These are phyloP conservation scores for Patellaria atrata DNA, from an alignment of 495 filamentous ascomycete genomes.

Conservation along the genomic window DNA sequence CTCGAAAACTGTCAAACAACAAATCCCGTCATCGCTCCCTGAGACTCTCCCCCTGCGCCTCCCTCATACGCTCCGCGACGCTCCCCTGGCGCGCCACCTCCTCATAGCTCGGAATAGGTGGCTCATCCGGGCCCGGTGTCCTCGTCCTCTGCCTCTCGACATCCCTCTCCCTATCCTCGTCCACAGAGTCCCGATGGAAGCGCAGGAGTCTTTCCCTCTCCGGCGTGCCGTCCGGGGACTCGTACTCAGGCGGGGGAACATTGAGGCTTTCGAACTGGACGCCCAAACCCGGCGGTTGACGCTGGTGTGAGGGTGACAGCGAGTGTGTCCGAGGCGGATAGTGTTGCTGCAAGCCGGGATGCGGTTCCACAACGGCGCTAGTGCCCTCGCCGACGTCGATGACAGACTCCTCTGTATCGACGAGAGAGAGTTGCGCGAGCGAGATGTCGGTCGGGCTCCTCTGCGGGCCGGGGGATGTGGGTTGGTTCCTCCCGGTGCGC, in stretches of 20 bases:
- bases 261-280: conserved; percentile 21
- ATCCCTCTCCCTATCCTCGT: conserved; percentile 7
- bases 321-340: conserved; percentile 17
- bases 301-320: conserved; percentile 2
- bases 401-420: conserved; percentile 52
- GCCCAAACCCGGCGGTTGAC: conserved; percentile 12
- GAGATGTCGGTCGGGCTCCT: conserved; percentile 96
- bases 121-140: conserved; percentile 8
- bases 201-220: too few relatives aligned
- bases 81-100: too few relatives aligned
- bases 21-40: too few relatives aligned
- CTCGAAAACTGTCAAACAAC: too few relatives aligned
- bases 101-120: conserved; percentile 28
- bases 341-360: conserved; percentile 24
- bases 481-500: conserved; percentile 41
- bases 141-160: conserved; percentile 14
- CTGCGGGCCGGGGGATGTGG: conserved; percentile 77
- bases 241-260: conserved; percentile 30
- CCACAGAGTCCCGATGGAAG: conserved; percentile 3
- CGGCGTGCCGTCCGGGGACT: conserved; percentile 24
- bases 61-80: too few relatives aligned
- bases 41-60: too few relatives aligned
- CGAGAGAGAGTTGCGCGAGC: conserved; percentile 59
- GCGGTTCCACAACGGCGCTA: too few relatives aligned
- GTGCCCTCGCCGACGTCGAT: conserved; percentile 51